phyloP scores from a whole-genome alignment of 352 stramenopile species.

The Phytopythium boreale region DNA sequence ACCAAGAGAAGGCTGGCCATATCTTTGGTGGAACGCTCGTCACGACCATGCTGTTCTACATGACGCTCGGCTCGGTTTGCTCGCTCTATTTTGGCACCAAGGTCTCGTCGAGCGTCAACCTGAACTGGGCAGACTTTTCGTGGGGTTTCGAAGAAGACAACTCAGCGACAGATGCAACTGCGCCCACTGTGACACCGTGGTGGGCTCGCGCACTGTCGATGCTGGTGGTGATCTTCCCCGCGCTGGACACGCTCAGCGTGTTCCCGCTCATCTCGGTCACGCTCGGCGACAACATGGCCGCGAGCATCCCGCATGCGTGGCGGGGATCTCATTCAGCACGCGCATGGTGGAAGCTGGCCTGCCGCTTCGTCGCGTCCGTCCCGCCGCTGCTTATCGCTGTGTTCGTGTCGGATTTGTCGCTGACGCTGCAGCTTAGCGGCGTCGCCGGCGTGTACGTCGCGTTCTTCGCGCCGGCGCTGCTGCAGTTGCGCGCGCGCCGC shows the following conservation, averaged over 20 bases:
- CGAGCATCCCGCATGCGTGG: conserved; percentile 48
- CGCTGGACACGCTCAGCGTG: conserved; percentile 87
- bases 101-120: conserved; percentile 82
- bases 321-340: conserved; percentile 19
- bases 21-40: conserved; percentile 81
- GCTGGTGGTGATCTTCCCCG: conserved; percentile 88
- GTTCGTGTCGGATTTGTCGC: conserved; percentile 78
- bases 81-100: conserved; percentile 85
- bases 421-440: conserved; percentile 86
- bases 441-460: conserved; percentile 78
- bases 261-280: conserved; percentile 92
- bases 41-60: conserved; percentile 86
- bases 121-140: conserved; percentile 90
- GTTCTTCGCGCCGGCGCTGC: conserved; percentile 72
- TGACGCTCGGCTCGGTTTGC: conserved; percentile 67
- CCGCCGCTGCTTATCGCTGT: conserved; percentile 78
- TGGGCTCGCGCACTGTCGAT: conserved; percentile 64
- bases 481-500: conserved; percentile 53
- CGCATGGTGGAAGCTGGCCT: conserved; percentile 69
- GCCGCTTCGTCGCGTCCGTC: conserved; percentile 70
- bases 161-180: neutral
- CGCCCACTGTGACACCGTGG: conserved; percentile 29
- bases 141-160: conserved; percentile 53
- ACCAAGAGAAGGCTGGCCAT: conserved; percentile 52
- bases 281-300: conserved; percentile 88